phyloP scores from a whole-genome alignment of 1,284 basidiomycete genomes.

The Trametes hirsuta region DNA sequence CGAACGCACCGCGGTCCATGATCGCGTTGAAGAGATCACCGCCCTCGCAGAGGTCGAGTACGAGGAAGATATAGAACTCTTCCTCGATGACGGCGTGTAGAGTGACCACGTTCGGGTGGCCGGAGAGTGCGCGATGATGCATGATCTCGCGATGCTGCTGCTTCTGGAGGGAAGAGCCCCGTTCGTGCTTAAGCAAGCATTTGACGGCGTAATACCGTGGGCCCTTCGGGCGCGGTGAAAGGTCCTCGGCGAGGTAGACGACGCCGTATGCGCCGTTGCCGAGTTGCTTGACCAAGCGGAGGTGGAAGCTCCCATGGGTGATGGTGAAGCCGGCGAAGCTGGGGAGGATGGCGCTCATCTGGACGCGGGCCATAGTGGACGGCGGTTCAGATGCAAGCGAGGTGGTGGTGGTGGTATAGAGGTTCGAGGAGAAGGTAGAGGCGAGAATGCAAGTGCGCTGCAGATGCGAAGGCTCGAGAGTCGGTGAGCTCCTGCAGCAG shows the following conservation, averaged over 20 bases:
- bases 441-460: not conserved
- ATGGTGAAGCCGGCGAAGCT: slow-evolving; percentile 31
- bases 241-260: slow-evolving; percentile 62
- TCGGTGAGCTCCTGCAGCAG: slow-evolving; percentile 2
- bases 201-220: slow-evolving; percentile 58
- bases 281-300: slow-evolving; percentile 52
- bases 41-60: slow-evolving; percentile 63
- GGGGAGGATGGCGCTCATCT: slow-evolving; percentile 35
- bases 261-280: slow-evolving; percentile 72
- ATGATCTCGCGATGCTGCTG: slow-evolving; percentile 34
- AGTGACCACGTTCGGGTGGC: slow-evolving; percentile 61
- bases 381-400: slow-evolving; percentile 16
- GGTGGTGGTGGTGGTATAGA: not conserved
- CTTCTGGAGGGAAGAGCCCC: slow-evolving; percentile 56
- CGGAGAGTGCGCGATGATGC: slow-evolving; percentile 56
- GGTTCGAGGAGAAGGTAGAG: not conserved
- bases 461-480: not conserved
- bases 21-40: slow-evolving; percentile 72
- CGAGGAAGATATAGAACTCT: slow-evolving; percentile 57
- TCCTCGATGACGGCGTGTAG: slow-evolving; percentile 63
- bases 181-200: slow-evolving; percentile 61
- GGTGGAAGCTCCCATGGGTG: slow-evolving; percentile 17
- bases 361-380: slow-evolving; percentile 3
- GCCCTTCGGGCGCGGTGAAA: slow-evolving; percentile 26
- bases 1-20: slow-evolving; percentile 51